Base-by-base conservation (phyloP, 768 basidiomycete species). In the Mycena venus region DNA sequence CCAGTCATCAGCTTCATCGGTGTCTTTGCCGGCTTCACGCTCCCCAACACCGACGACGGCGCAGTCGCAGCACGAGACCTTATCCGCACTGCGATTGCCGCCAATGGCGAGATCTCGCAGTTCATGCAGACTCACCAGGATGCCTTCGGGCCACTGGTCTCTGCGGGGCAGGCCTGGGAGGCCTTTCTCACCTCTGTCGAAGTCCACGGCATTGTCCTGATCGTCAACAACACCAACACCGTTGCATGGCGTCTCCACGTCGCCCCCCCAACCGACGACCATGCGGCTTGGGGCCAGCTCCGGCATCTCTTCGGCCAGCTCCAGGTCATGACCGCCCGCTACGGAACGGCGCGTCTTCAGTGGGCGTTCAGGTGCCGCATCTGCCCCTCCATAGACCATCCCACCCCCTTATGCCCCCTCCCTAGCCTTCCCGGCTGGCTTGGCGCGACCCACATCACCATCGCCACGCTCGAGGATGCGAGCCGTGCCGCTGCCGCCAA, bases 301-400 rank as follows among this genome's bases (percentile, higher is more conserved):
- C 32, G 42, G 21, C 2, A 7, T 21, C 31, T 60, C 2, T 21
- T 68, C 15, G 42, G 5, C 1, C 4, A n/a, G 2, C 40, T 68
- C 29, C 4, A n/a, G 27, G 25, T 68, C 55, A 42, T 6, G 15
- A 68, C 66, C 5, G 19, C 40, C 8, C 56, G 47, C 55, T 32
- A 23, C 6, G 58, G 42, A 11, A 3, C 21, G n/a, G 56, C 38
- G 7, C 56, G 67, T 7, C 21, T 59, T 23, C 40, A 34, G 9
- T 19, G 31, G 3, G 0, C 27, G 29, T 19, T 72, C 31, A 1
- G 5, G 19, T 72, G 70, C 63, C 36, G 32, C 53, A 49, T 66
- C 53, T 72, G 70, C 51, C 53, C 15, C n/a, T 5, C 31, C 8
- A 51, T 58, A 21, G 62, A 64, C 63, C 70, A 72, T 42, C 70